phyloP scores from a whole-genome alignment of 2,329 filamentous ascomycete genomes.

The Kalmusia sp. region DNA sequence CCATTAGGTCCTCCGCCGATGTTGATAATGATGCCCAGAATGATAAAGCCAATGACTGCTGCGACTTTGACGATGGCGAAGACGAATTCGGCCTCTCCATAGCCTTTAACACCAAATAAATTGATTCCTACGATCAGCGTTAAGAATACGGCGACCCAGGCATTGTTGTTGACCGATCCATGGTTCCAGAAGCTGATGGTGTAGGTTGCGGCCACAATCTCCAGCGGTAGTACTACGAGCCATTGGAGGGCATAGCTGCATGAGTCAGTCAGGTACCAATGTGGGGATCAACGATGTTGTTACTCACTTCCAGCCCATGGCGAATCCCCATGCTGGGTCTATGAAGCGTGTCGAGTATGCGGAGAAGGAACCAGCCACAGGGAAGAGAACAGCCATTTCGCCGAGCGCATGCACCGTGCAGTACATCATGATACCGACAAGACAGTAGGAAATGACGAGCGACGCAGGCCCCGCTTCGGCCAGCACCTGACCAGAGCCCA shows the following conservation, averaged over 20 bases:
- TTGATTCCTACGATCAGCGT: constrained; percentile 80
- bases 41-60: constrained; percentile 86
- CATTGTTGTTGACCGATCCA: constrained; percentile 54
- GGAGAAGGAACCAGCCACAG: constrained; percentile 90
- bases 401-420: constrained; percentile 91
- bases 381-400: constrained; percentile 89
- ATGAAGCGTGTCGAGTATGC: constrained; percentile 91
- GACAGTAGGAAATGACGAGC: constrained; percentile 48
- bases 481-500: constrained; percentile 67
- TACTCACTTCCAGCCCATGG: constrained; percentile 83
- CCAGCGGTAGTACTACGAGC: constrained; percentile 82
- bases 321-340: constrained; percentile 93
- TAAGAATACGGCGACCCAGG: constrained; percentile 86
- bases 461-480: constrained; percentile 48
- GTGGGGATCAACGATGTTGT: constrained; percentile 12
- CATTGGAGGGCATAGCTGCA: constrained; percentile 79
- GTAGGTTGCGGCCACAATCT: constrained; percentile 85
- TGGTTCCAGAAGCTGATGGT: constrained; percentile 83
- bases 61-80: constrained; percentile 87
- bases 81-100: constrained; percentile 88
- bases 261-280: constrained; percentile 18
- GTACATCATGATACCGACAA: constrained; percentile 88
- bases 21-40: constrained; percentile 86
- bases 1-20: constrained; percentile 71
- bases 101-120: constrained; percentile 70